Evolutionary conservation across 805 yeast species (phyloP).

Genomic region (Monosporozyma solicola): DNA sequence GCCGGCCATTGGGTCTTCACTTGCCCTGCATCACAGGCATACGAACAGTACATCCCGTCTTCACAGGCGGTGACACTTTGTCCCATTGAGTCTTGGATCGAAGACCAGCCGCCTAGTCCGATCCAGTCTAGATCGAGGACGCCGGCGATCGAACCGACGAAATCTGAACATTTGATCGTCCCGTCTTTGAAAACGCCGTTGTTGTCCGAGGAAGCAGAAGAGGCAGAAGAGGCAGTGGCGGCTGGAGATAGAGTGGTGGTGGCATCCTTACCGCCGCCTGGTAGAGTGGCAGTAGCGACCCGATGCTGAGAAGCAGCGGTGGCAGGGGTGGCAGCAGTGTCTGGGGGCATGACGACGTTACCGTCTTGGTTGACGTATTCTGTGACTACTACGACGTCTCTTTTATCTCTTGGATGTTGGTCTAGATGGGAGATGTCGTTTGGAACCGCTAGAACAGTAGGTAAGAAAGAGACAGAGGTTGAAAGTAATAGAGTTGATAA

Average conservation of each 20-base stretch:
- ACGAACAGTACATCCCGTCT: slow-evolving; percentile 92
- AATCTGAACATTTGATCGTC: slow-evolving; percentile 52
- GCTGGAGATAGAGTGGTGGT: slow-evolving; percentile 25
- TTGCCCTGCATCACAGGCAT: slow-evolving; percentile 98
- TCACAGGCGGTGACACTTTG: slow-evolving; percentile 57
- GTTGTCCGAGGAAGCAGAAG: slow-evolving; percentile 37
- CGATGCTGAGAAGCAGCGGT: no score
- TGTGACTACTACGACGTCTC: slow-evolving; percentile 26
- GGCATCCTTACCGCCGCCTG: slow-evolving; percentile 15
- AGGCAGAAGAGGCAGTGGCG: slow-evolving; percentile 22
- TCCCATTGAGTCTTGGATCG: slow-evolving; percentile 33
- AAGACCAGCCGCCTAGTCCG: slow-evolving; percentile 44
- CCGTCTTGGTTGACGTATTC: slow-evolving; percentile 23
- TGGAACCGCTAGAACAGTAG: slow-evolving; percentile 14
- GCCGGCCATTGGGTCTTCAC: slow-evolving; percentile 98
- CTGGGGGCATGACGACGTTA: slow-evolving; percentile 16
- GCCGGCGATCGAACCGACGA: slow-evolving; percentile 65
- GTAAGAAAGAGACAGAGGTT: slow-evolving; percentile 6
- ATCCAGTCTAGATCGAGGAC: slow-evolving; percentile 53
- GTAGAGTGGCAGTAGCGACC: background rate
- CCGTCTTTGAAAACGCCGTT: slow-evolving; percentile 67
- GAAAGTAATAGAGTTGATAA: slow-evolving; percentile 6
- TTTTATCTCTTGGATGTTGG: slow-evolving; percentile 17
- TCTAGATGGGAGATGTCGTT: slow-evolving; percentile 10
- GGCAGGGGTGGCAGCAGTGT: slow-evolving; percentile 14